Conservation (phyloP, 345 rosid genomes). For the Corymbia maculata region DNA sequence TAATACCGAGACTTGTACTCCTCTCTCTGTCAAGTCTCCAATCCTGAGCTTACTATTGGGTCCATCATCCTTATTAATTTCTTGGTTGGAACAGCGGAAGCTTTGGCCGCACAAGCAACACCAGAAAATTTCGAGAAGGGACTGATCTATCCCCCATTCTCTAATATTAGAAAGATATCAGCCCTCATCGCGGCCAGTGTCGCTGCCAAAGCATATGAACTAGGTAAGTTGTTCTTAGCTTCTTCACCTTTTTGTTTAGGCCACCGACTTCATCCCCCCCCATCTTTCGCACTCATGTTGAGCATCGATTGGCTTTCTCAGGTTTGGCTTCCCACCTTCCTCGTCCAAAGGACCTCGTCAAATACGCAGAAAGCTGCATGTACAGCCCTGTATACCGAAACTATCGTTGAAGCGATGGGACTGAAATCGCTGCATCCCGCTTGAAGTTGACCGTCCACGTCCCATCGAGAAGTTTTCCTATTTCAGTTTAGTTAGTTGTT, state of each 20-base stretch:
- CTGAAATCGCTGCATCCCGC: background rate
- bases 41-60: background rate
- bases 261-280: background rate
- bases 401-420: conserved; percentile 45
- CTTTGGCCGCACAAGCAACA: conserved; percentile 75
- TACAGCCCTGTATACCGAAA: conserved; percentile 74
- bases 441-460: background rate
- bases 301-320: background rate
- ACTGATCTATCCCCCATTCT: conserved; percentile 85
- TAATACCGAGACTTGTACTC: background rate
- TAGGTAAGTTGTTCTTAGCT: conserved; percentile 38
- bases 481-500: background rate
- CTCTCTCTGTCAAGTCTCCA: background rate
- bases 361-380: conserved; percentile 94
- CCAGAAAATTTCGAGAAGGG: conserved; percentile 62
- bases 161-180: conserved; percentile 83
- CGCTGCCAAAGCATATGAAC: conserved; percentile 89
- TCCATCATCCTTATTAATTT: background rate
- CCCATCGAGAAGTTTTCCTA: background rate
- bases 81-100: conserved; percentile 56
- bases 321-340: conserved; percentile 92
- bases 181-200: conserved; percentile 84
- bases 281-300: background rate
- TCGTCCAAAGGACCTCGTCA: conserved; percentile 70
- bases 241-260: background rate